phyloP scores from a whole-genome alignment of 495 filamentous ascomycete genomes.

The Pyronema domesticum region DNA sequence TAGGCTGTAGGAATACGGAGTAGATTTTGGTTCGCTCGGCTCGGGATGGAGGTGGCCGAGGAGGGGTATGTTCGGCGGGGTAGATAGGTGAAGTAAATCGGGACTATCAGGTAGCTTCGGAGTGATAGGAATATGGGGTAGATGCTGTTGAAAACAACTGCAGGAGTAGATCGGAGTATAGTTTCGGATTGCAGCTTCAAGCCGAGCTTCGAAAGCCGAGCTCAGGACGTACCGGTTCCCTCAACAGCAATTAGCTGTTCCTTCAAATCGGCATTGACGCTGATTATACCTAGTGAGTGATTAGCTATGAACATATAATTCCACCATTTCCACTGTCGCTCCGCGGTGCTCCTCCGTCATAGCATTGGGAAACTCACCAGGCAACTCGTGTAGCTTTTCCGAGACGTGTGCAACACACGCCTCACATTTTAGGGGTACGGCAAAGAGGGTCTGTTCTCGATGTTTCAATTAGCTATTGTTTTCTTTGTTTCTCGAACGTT shows the following conservation, averaged over 20 bases:
- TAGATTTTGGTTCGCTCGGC: too few relatives aligned
- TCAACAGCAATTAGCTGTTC: conserved; percentile 51
- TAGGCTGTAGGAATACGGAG: too few relatives aligned
- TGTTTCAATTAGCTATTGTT: too few relatives aligned
- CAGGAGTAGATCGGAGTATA: neutral
- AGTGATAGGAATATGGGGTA: conserved; percentile 8
- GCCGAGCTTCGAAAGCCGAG: neutral
- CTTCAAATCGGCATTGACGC: conserved; percentile 45
- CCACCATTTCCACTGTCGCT: neutral
- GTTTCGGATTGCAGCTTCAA: conserved; percentile 25
- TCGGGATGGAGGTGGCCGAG: too few relatives aligned
- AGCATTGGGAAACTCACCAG: conserved; percentile 31
- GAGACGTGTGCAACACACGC: conserved; percentile 72
- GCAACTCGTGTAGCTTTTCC: conserved; percentile 49
- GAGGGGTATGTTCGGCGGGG: too few relatives aligned
- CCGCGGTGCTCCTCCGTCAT: neutral
- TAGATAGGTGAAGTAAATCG: too few relatives aligned
- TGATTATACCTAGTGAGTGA: conserved; percentile 37
- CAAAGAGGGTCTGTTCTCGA: conserved; percentile 58
- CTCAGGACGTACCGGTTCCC: conserved; percentile 39
- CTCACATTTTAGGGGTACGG: conserved; percentile 84
- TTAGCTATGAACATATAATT: neutral
- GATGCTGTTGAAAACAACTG: neutral
- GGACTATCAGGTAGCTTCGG: too few relatives aligned
- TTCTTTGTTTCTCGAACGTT: too few relatives aligned